Evolutionary conservation across 352 stramenopile species (phyloP), one percentile per base, ranked within the genome.

Genomic region (Phytophthora sojae): DNA sequence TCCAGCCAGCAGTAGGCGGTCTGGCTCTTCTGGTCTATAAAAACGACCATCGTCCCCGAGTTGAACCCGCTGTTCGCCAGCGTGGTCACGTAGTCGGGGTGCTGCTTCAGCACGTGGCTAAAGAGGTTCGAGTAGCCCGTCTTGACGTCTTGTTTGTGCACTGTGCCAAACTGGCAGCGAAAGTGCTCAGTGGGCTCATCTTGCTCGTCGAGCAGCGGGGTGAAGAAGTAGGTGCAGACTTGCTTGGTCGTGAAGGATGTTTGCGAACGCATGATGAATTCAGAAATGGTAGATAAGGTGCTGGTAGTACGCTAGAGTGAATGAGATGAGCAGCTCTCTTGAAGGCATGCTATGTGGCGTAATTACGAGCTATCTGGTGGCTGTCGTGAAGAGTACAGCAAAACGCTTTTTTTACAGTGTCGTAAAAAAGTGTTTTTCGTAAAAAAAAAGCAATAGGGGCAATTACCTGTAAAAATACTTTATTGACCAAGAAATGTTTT

Each of bases 41-140:
- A 44, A 15, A 9, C 17, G 4, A 53, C n/a, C 11, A 65, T 47
- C 0, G 47, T 58, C 11, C 32, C 47, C 7, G 26, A 39, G n/a
- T 32, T 25, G 51, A 42, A 21, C 7, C 23, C 44, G 9, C 62
- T 69, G 45, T 21, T 25, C 53, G 19, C n/a, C 29, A 63, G 50
- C 3, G 45, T 58, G 12, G 44, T 42, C 30, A 58, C 32, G n/a
- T 30, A 62, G 54, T 69, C 30, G 6, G 35, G 35, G 23, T 60
- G 35, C 29, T 26, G 39, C 21, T 54, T 29, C 15, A 39, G 25
- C 11, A 55, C 37, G 50, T 67, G 50, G 50, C 39, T 49, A 9
- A 60, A 51, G 14, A 70, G 49, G 47, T 64, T 71, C 23, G n/a
- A 50, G 32, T 71, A 57, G 47, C 56, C 39, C 9, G 63, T 61